Base-by-base conservation (phyloP, 345 rosid species). In the Dipteronia dyeriana region DNA sequence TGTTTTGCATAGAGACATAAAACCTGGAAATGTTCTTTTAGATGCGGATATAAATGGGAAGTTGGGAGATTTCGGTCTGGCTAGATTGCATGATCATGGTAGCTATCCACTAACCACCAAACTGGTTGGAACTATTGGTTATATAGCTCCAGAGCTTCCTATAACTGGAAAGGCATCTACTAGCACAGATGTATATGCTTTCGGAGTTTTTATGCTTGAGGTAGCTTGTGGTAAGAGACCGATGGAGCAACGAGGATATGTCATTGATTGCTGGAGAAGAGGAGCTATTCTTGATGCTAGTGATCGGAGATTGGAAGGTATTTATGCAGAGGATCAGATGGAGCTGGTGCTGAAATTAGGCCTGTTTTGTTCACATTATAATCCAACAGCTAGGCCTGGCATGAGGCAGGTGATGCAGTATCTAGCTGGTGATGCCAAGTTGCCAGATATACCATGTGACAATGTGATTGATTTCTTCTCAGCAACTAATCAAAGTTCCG, bases 1-100 rank as follows among this genome's bases (percentile, higher is more conserved):
- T 2, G 82, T 87, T 34, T 68, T 87, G n/a, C 90, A 88, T 57
- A 75, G 89, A 73, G 89, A 88, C 47, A 76, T 86, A 17, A 88
- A 84, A 59, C 82, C 87, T 0, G 82, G 64, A 69, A 88, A 86
- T 51, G 78, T 88, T 11, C 38, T 88, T 17, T 76, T 88, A 0
- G 91, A 86, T 10, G 39, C 61, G 0, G 82, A 82, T 25, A 29
- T 81, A 76, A 82, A 85, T 38, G 87, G 81, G 0, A 84, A 71
- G 71, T 77, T 88, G 0, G 91, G 88, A 3, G 89, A 86, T 31
- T 88, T 86, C n/a, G 86, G 89, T 20, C 49, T 88, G 1, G 83
- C 89, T 0, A 86, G 76, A 79, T 10, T 81, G 31, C 65, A 84
- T 49, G 86, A 88, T 66, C 84, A 80, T 1, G 91, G 85, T 0